These are phyloP conservation scores for Schoenoplectus tabernaemontani DNA, from an alignment of 202 grass and related monocot genomes.

Conservation along the genomic window DNA sequence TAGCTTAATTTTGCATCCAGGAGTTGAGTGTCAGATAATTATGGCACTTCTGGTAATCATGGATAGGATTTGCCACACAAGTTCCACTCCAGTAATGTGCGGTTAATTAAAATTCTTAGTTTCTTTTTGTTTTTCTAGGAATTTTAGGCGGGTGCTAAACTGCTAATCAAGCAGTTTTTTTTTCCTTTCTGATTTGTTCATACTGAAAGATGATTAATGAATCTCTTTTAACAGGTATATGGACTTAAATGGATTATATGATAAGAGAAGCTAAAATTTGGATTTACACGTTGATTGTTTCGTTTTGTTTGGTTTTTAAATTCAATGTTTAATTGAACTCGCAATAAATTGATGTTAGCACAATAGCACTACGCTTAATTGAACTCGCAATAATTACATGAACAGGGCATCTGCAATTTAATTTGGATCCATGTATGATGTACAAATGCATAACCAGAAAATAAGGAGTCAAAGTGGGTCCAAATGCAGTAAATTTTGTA, in stretches of 20 bases:
- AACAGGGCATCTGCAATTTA: not conserved
- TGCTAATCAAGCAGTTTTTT: not conserved
- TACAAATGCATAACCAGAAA: not conserved
- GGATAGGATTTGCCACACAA: constrained; percentile 55
- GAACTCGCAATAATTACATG: not conserved
- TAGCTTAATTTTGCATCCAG: constrained; percentile 52
- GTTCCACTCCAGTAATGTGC: constrained; percentile 33
- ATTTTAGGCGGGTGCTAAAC: not conserved
- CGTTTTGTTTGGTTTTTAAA: not conserved
- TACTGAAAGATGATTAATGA: not conserved
- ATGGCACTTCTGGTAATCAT: constrained; percentile 79
- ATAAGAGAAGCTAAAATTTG: not conserved
- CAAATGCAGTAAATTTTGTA: not conserved
- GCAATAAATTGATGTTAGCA: not conserved
- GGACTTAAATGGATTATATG: not conserved
- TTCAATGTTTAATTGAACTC: not conserved
- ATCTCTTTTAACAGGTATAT: not conserved
- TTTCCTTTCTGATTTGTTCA: not conserved
- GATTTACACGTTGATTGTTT: not conserved
- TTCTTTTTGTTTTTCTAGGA: not conserved
- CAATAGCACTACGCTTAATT: no score
- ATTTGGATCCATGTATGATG: not conserved
- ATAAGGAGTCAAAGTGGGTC: not conserved
- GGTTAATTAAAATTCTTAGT: constrained; percentile 27
- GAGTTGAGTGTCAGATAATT: constrained; percentile 40